Evolutionary conservation across 2,329 filamentous ascomycete species (phyloP), one percentile per base, ranked within the genome.

Genomic region (Neonectria coccinea): DNA sequence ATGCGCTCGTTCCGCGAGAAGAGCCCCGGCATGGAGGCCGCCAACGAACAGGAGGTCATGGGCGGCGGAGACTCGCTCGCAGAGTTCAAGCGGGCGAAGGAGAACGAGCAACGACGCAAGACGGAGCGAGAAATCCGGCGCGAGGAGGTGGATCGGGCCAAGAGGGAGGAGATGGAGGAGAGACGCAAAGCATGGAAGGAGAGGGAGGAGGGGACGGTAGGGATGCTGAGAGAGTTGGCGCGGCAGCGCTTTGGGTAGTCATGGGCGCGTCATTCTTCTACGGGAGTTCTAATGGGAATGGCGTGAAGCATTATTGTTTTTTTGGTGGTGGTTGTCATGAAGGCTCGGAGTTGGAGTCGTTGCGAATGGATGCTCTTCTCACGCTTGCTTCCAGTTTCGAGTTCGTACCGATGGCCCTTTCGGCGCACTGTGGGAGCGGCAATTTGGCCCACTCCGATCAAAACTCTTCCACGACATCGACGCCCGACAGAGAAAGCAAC

Each of bases 141-240:
- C 73, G 94, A 97, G 78, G 94, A 97, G 80, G 85, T 93, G 62
- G 80, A 91, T 66, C 81, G 93, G 74, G 93, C 93, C 11, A 88
- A 88, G 74, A 85, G 85, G 65, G 93, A 89, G 51, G 94, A 97
- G 83, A 85, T 94, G 70, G 93, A 97, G 76, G 92, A 94, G 81
- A 86, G 89, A 71, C 75, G 94, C 56, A 83, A 85, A 71, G 88
- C 86, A 69, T 90, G 92, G 78, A 85, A 87, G 73, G 87, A 88
- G 73, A 92, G 93, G 78, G 95, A 98, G 79, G 90, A 94, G 67
- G 89, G 88, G 74, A 97, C 93, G 1, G 93, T 97, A 84, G 88
- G 88, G 53, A 94, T 93, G 85, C 75, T 98, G 74, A 91, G 86
- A 79, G 88, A 89, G 72, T 80, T 98, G 79, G 95, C 94, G 16